A percentile compares a stretch with the other conserved stretches of the same genome.
Conservation (phyloP, 441 rosid species). For the Biscutella laevigata region DNA sequence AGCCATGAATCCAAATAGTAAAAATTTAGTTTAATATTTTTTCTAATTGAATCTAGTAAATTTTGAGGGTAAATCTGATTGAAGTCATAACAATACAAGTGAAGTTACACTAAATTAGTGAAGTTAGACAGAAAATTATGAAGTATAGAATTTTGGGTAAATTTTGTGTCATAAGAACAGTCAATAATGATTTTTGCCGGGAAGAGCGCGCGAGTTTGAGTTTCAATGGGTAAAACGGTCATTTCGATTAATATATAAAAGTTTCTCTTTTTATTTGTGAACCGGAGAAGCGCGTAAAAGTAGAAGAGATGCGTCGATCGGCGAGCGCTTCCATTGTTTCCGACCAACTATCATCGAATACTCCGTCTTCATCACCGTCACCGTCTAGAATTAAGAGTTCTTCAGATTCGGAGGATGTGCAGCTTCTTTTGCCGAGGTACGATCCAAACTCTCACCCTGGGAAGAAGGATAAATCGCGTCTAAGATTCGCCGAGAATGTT, state of each 20-base stretch:
- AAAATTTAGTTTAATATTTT: too few species aligned
- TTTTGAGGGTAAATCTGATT: too few species aligned
- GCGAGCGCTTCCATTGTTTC: constrained; percentile 39
- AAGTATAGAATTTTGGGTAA: too few species aligned
- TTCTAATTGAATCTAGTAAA: too few species aligned
- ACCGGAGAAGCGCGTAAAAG: constrained; percentile 15
- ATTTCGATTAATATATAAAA: neutral
- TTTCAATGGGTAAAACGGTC: neutral
- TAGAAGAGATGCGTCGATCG: constrained; percentile 50
- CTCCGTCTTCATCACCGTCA: constrained; percentile 15
- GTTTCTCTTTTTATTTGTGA: neutral
- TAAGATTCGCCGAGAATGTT: constrained; percentile 69
- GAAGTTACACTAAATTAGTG: too few species aligned
- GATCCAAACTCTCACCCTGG: constrained; percentile 57
- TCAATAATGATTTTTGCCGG: neutral
- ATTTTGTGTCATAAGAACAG: too few species aligned
- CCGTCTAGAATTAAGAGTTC: constrained; percentile 4
- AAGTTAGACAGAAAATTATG: too few species aligned
- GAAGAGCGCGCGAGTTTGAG: constrained; percentile 12
- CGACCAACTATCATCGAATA: constrained; percentile 27
- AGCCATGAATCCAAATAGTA: too few species aligned
- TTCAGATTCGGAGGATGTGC: constrained; percentile 5
- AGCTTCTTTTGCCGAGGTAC: constrained; percentile 40
- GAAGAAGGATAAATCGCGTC: constrained; percentile 45
- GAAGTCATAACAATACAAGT: too few species aligned